Percentiles rank a stretch among this genome's conserved stretches.
These are phyloP conservation scores for Solanum chilense DNA, from an alignment of 257 asterid genomes.

Conservation along the genomic window DNA sequence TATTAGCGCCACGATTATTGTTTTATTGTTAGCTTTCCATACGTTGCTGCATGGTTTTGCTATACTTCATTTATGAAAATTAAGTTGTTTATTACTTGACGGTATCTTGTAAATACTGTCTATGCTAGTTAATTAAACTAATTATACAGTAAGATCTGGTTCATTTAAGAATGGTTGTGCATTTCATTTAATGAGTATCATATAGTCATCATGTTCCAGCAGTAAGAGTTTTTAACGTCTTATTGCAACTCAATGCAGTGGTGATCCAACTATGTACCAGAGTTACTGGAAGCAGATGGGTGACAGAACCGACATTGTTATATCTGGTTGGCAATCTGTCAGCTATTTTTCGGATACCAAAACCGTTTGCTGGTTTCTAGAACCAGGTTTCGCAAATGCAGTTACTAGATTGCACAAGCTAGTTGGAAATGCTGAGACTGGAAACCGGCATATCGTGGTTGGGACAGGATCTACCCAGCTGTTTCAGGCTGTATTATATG, in stretches of 20 bases:
- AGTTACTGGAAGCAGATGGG: slow-evolving; percentile 67
- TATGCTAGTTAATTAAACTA: neutral
- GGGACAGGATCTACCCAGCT: slow-evolving; percentile 97
- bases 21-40: neutral
- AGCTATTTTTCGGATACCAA: slow-evolving; percentile 72
- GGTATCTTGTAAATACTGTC: neutral
- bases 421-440: slow-evolving; percentile 76
- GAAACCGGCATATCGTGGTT: slow-evolving; percentile 63
- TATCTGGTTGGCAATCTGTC: slow-evolving; percentile 83
- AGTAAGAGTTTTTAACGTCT: neutral
- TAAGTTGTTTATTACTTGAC: neutral
- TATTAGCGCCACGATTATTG: neutral
- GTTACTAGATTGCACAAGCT: slow-evolving; percentile 55
- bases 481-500: slow-evolving; percentile 75
- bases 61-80: neutral
- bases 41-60: neutral
- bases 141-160: neutral
- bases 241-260: slow-evolving; percentile 26
- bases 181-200: neutral
- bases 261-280: slow-evolving; percentile 96
- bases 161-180: neutral
- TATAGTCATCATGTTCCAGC: no score
- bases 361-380: slow-evolving; percentile 82
- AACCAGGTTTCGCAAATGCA: slow-evolving; percentile 55
- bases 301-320: slow-evolving; percentile 50